A percentile compares a stretch with the other conserved stretches of the same genome.
These are phyloP conservation scores for Taphrina communis DNA, from an alignment of 1,139 yeast species.

Conservation along the genomic window DNA sequence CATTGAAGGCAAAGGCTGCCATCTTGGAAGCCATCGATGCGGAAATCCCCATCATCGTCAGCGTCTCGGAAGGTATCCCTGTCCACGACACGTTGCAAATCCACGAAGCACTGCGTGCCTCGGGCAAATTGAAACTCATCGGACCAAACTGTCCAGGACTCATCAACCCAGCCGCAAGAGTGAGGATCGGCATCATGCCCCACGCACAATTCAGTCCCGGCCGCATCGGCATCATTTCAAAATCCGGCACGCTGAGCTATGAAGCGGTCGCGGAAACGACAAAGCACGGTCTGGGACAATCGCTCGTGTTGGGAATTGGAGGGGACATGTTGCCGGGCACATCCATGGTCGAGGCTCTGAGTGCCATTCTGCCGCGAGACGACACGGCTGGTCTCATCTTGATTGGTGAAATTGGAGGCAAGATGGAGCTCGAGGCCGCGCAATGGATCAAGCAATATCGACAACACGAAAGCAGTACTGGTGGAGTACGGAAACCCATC, in stretches of 20 bases:
- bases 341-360: slow-evolving; percentile 35
- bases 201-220: slow-evolving; percentile 30
- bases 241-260: slow-evolving; percentile 31
- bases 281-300: slow-evolving; percentile 31
- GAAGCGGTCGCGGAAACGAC: slow-evolving; percentile 38
- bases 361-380: slow-evolving; percentile 12
- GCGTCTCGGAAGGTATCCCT: slow-evolving; percentile 33
- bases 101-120: slow-evolving; percentile 24
- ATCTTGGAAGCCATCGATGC: slow-evolving; percentile 34
- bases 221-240: slow-evolving; percentile 34
- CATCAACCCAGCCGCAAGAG: slow-evolving; percentile 22
- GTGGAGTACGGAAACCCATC: slow-evolving; percentile 13
- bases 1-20: slow-evolving; percentile 35
- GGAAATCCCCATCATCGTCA: slow-evolving; percentile 32
- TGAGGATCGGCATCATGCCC: slow-evolving; percentile 39
- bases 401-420: slow-evolving; percentile 39
- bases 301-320: slow-evolving; percentile 35
- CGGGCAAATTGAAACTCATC: slow-evolving; percentile 13
- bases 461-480: neutral
- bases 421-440: slow-evolving; percentile 37
- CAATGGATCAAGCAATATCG: slow-evolving; percentile 14
- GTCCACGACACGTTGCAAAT: slow-evolving; percentile 31
- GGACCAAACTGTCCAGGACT: slow-evolving; percentile 39
- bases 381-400: slow-evolving; percentile 27
- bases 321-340: slow-evolving; percentile 40